Evolutionary conservation across 2,329 filamentous ascomycete genomes (phyloP), one percentile per base, ranked within the genome.

Genomic region (Epichloe bromicola): DNA sequence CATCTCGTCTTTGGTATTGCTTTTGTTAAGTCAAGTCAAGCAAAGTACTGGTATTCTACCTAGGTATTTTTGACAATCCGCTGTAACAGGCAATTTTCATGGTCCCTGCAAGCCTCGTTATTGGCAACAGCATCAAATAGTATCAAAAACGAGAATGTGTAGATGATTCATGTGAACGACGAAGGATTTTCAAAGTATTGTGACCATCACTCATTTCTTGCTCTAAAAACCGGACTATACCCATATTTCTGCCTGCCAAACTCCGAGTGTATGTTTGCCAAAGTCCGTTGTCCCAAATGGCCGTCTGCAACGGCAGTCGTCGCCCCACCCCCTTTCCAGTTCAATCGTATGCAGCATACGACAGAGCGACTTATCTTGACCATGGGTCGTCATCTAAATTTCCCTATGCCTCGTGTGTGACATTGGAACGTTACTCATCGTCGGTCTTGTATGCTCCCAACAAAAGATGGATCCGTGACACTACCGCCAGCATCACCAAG

Each of bases 401-500:
- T 23, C 30, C 43, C 39, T 34, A 33, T 26, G 26, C 4, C 12
- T 38, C 26, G n/a, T 20, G 46, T 20, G 46, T 17, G 34, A 20
- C 23, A 23, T 14, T 17, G n/a, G 10, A 34, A 11, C 15, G 19
- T 36, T 19, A 23, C 61, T 54, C 63, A 67, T 61, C 64, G 62
- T 53, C 63, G 61, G 56, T 79, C 78, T 58, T 76, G 72, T 56
- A 83, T 71, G 64, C 79, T 83, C 56, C 79, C 78, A 36, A 80
- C 76, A 60, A 81, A 82, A 30, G 79, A 82, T 8, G 88, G 87
- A 66, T 95, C 93, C 70, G 86, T 94, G 56, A 97, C 85, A 70
- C 89, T 95, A 55, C 93, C 91, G 57, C 93, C 91, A 34, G 85
- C 93, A 68, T 97, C 91, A 42, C 88, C 89, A 37, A 96, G 78